Percentiles rank a stretch among this genome's conserved stretches.
phyloP scores from a whole-genome alignment of 2,329 filamentous ascomycete species.

The Penicillium glabrum region DNA sequence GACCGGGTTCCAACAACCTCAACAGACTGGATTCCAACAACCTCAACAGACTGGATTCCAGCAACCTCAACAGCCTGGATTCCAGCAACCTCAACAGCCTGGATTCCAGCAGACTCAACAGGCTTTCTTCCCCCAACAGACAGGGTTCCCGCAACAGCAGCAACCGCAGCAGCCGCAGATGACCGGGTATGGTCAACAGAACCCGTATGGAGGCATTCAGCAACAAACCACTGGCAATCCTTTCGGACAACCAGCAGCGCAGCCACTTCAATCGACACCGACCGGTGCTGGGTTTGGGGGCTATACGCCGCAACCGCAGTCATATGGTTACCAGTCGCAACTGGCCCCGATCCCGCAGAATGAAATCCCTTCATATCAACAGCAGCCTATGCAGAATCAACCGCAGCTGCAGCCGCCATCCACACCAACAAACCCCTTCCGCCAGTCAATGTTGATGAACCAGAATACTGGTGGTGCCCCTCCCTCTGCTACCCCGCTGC shows the following conservation, averaged over 20 bases:
- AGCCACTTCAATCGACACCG: conserved; percentile 58
- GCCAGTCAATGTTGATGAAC: conserved; percentile 74
- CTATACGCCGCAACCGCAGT: conserved; percentile 70
- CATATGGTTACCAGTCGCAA: conserved; percentile 45
- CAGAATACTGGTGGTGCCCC: conserved; percentile 49
- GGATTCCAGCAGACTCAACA: conserved; percentile 36
- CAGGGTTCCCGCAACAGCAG: conserved; percentile 35
- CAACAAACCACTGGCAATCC: conserved; percentile 26
- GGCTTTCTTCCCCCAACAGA: conserved; percentile 36
- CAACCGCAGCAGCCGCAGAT: conserved; percentile 30
- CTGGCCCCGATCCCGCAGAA: conserved; percentile 52
- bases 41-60: conserved; percentile 34
- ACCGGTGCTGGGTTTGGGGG: conserved; percentile 83
- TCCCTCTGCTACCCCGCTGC: conserved; percentile 46
- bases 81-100: conserved; percentile 26
- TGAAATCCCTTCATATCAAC: conserved; percentile 48
- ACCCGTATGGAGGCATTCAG: conserved; percentile 26
- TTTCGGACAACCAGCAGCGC: conserved; percentile 37
- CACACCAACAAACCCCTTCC: conserved; percentile 75
- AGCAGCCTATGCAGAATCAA: conserved; percentile 36
- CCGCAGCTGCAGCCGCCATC: conserved; percentile 34
- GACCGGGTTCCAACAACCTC: conserved; percentile 36
- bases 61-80: conserved; percentile 22
- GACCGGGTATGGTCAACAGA: conserved; percentile 38
- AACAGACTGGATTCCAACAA: background rate